Conservation (phyloP, 495 filamentous ascomycete species). For the Penicillium dipodomyicola region DNA sequence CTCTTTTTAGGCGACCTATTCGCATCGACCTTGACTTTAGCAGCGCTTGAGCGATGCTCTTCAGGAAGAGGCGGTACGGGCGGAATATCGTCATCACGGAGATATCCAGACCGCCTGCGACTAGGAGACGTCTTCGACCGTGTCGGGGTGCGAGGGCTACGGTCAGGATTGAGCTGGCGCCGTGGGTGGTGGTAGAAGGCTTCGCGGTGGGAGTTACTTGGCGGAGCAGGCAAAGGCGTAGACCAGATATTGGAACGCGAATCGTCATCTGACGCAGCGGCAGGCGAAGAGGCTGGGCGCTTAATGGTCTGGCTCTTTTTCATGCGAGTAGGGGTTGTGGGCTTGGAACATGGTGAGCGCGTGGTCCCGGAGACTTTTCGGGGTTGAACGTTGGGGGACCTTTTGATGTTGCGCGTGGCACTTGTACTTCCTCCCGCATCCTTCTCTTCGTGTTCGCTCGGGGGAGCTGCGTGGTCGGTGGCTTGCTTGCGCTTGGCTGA, state of each 20-base stretch:
- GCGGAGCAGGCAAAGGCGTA: slow-evolving; percentile 29
- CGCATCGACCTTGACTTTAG: slow-evolving; percentile 28
- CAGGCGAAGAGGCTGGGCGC: slow-evolving; percentile 24
- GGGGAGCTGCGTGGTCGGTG: slow-evolving; percentile 3
- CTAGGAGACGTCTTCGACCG: slow-evolving; percentile 15
- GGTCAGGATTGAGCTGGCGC: slow-evolving; percentile 24
- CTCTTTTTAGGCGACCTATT: slow-evolving; percentile 34
- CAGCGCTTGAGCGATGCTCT: slow-evolving; percentile 36
- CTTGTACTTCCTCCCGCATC: slow-evolving; percentile 10
- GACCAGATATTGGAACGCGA: slow-evolving; percentile 13
- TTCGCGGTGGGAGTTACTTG: slow-evolving; percentile 14
- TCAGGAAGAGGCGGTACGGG: slow-evolving; percentile 47
- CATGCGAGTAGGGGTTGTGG: slow-evolving; percentile 27
- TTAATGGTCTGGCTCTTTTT: slow-evolving; percentile 27
- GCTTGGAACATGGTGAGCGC: slow-evolving; percentile 26
- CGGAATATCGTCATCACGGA: slow-evolving; percentile 38
- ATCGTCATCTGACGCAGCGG: slow-evolving; percentile 8
- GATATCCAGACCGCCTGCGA: slow-evolving; percentile 23
- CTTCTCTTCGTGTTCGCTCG: slow-evolving; percentile 11
- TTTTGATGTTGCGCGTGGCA: slow-evolving; percentile 10
- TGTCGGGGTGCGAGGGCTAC: slow-evolving; percentile 20
- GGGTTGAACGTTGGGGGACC: slow-evolving; percentile 19
- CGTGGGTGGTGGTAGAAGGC: slow-evolving; percentile 28
- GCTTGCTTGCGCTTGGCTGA: slow-evolving; percentile 35
- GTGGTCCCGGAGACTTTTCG: slow-evolving; percentile 18